Conservation (phyloP, 1,284 basidiomycete species). For the Trametes pubescens region DNA sequence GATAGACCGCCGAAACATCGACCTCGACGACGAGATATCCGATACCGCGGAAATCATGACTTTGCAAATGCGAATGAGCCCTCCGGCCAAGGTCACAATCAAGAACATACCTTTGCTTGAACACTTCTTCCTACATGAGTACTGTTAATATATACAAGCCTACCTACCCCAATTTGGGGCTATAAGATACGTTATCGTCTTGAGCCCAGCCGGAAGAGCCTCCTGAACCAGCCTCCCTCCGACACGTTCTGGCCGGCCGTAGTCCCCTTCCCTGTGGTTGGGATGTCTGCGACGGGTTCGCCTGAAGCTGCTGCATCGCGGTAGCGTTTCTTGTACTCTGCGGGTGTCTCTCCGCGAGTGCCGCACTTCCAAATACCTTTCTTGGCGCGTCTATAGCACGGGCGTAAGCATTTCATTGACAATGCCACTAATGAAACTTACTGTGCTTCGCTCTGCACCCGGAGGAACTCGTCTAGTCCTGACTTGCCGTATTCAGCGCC, state of each 20-base stretch:
- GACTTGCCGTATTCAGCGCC: constrained; percentile 81
- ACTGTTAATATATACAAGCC: neutral
- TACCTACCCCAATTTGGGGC: neutral
- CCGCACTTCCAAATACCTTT: constrained; percentile 80
- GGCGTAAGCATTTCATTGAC: neutral
- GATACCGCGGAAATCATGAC: neutral
- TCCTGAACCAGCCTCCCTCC: neutral
- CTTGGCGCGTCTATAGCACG: constrained; percentile 53
- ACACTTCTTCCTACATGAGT: too few relatives aligned
- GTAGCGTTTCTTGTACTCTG: constrained; percentile 81
- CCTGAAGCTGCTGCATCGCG: constrained; percentile 12
- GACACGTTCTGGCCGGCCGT: neutral
- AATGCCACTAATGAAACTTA: constrained; percentile 45
- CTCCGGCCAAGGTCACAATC: neutral
- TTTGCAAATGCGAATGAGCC: neutral
- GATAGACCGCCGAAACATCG: neutral
- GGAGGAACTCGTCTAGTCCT: constrained; percentile 69
- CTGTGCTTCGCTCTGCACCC: constrained; percentile 72
- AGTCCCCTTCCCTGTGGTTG: neutral
- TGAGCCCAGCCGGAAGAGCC: neutral
- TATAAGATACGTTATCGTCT: neutral
- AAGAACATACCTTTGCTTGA: neutral
- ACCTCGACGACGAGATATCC: neutral
- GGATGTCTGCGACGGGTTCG: neutral
- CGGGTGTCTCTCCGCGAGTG: constrained; percentile 67